Evolutionary conservation across 306 rosid genomes (phyloP).

Genomic region (Lathyrus oleraceus): DNA sequence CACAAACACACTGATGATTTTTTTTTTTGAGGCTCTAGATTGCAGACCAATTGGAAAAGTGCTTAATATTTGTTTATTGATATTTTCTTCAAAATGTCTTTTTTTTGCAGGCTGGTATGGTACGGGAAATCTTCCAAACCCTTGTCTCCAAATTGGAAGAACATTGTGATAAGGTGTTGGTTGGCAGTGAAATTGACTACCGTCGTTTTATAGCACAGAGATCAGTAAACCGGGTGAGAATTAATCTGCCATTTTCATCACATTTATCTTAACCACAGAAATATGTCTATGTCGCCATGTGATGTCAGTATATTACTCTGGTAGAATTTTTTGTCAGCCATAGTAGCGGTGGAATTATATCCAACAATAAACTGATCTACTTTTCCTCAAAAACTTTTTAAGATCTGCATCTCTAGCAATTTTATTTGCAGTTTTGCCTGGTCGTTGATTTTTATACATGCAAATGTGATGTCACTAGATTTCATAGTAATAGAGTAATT

Average conservation of each 20-base stretch:
- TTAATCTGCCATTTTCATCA: conserved; percentile 22
- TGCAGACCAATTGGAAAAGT: conserved; percentile 18
- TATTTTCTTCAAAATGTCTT: conserved; percentile 1
- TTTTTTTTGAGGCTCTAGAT: conserved; percentile 30
- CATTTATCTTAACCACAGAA: conserved; percentile 14
- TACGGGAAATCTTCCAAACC: conserved; percentile 66
- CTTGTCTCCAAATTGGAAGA: conserved; percentile 68
- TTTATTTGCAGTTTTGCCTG: neutral
- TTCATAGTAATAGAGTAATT: conserved; percentile 6
- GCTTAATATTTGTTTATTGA: neutral
- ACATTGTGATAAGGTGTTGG: conserved; percentile 70
- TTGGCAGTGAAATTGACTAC: conserved; percentile 91
- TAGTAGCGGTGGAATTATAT: neutral
- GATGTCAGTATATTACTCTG: neutral
- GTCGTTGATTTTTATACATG: conserved; percentile 1
- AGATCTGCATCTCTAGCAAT: neutral
- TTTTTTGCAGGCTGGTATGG: conserved; percentile 84
- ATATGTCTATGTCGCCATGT: conserved; percentile 1
- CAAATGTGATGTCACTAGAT: conserved; percentile 6
- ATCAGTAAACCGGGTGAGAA: conserved; percentile 62
- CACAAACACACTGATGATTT: conserved; percentile 7
- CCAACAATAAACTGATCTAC: conserved; percentile 3
- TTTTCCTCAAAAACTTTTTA: conserved; percentile 16
- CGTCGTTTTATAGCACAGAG: conserved; percentile 79
- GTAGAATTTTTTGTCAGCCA: neutral